A percentile compares a stretch with the other conserved stretches of the same genome.
Conservation (phyloP, 805 yeast species). For the Saturnispora halmiae region DNA sequence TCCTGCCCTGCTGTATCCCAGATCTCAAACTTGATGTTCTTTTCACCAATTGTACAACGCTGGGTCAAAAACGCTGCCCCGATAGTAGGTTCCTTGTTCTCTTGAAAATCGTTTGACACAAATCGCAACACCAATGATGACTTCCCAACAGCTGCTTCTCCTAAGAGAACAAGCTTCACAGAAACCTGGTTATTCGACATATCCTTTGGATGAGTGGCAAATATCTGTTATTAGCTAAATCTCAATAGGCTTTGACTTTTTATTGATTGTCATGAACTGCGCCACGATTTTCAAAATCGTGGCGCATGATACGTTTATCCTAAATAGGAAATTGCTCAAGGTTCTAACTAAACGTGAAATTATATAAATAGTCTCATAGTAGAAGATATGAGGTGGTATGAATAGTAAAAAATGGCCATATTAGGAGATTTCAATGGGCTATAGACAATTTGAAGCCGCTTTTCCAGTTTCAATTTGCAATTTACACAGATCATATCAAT, state of each 20-base stretch:
- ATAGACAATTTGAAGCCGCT: background rate
- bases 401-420: too few relatives aligned
- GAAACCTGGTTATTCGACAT: slow-evolving; percentile 41
- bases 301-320: slow-evolving; percentile 7
- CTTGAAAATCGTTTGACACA: slow-evolving; percentile 92
- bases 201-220: background rate
- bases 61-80: slow-evolving; percentile 98
- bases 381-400: too few relatives aligned
- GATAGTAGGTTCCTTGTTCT: slow-evolving; percentile 94
- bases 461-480: slow-evolving; percentile 14
- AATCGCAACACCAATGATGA: slow-evolving; percentile 86
- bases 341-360: background rate
- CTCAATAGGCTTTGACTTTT: background rate
- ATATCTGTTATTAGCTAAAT: too few relatives aligned
- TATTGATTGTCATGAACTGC: background rate
- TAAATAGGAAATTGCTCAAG: slow-evolving; percentile 5
- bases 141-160: slow-evolving; percentile 98
- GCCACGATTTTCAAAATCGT: background rate
- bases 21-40: slow-evolving; percentile 83
- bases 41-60: slow-evolving; percentile 76
- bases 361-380: too few relatives aligned
- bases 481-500: slow-evolving; percentile 32
- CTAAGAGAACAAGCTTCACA: slow-evolving; percentile 83
- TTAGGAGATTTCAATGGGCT: too few relatives aligned
- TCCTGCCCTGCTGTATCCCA: slow-evolving; percentile 99